Evolutionary conservation across 306 rosid species (phyloP).

Genomic region (Nissolia schottii): DNA sequence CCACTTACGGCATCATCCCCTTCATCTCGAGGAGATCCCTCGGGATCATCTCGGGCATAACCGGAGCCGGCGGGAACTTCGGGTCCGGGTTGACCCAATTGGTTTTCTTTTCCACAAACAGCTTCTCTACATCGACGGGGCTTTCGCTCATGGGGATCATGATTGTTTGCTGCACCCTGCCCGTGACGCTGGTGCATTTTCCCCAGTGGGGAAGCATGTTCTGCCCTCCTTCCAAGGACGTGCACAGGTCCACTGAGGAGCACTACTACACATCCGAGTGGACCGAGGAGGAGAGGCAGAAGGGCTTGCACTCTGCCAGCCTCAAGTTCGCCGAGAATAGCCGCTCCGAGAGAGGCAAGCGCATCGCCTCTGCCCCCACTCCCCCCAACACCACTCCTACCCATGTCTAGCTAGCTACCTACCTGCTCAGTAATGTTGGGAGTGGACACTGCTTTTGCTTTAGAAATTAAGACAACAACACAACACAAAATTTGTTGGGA

Average conservation of each 20-base stretch:
- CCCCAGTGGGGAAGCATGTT: conserved; percentile 98
- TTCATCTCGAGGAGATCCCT: conserved; percentile 78
- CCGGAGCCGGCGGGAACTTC: conserved; percentile 87
- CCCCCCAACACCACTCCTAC: conserved; percentile 68
- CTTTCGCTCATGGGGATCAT: conserved; percentile 67
- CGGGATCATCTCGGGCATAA: conserved; percentile 70
- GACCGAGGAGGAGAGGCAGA: conserved; percentile 61
- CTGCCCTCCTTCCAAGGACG: conserved; percentile 57
- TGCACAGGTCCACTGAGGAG: conserved; percentile 47
- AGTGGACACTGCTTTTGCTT: no score
- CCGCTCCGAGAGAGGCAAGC: conserved; percentile 76
- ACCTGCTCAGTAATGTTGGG: no score
- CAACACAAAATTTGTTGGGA: no score
- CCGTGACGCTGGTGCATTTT: conserved; percentile 67
- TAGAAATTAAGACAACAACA: no score
- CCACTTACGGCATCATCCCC: conserved; percentile 78
- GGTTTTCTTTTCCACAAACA: conserved; percentile 57
- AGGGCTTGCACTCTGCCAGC: conserved; percentile 59
- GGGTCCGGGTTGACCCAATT: conserved; percentile 83
- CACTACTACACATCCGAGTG: conserved; percentile 69
- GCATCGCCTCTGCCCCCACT: conserved; percentile 59
- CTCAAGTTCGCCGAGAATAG: conserved; percentile 87
- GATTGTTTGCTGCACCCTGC: conserved; percentile 75
- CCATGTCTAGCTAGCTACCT: conserved; percentile 35
- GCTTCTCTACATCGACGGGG: conserved; percentile 50